Conservation (phyloP, 345 rosid genomes). For the Cardamine resedifolia region DNA sequence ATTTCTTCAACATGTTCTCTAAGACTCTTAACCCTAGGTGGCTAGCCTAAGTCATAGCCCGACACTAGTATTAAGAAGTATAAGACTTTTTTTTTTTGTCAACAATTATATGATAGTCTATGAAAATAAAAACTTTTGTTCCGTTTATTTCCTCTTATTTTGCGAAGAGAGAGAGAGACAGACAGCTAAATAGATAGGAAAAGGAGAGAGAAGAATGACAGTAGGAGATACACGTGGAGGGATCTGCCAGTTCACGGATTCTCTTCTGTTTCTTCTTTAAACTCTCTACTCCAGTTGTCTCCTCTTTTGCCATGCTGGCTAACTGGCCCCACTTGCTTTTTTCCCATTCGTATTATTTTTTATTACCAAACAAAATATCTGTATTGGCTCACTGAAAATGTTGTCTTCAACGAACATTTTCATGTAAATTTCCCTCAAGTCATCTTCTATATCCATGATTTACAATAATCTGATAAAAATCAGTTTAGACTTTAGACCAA, state of each 20-base stretch:
- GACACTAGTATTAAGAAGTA: background rate
- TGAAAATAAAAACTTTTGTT: background rate
- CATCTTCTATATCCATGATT: background rate
- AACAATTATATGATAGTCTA: background rate
- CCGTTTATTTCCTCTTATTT: background rate
- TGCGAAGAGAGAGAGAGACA: background rate
- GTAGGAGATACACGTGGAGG: conserved; percentile 33
- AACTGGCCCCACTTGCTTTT: conserved; percentile 6
- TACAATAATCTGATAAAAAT: background rate
- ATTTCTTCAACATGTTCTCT: background rate
- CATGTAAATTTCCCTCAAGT: background rate
- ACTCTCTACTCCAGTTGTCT: conserved; percentile 26
- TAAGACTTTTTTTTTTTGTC: background rate
- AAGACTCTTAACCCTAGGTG: background rate
- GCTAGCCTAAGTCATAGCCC: background rate
- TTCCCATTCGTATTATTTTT: background rate
- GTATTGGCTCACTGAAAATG: conserved; percentile 13
- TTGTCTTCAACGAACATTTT: conserved; percentile 30
- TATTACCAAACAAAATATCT: conserved; percentile 6
- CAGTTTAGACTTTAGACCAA: background rate
- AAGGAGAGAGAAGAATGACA: conserved; percentile 19
- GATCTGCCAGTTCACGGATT: conserved; percentile 40
- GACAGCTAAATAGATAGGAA: background rate
- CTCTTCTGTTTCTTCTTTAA: conserved; percentile 28
- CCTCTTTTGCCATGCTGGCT: conserved; percentile 31